A percentile compares a stretch with the other conserved stretches of the same genome.
phyloP scores from a whole-genome alignment of 2,329 filamentous ascomycete genomes.

The Helicocarpus griseus region DNA sequence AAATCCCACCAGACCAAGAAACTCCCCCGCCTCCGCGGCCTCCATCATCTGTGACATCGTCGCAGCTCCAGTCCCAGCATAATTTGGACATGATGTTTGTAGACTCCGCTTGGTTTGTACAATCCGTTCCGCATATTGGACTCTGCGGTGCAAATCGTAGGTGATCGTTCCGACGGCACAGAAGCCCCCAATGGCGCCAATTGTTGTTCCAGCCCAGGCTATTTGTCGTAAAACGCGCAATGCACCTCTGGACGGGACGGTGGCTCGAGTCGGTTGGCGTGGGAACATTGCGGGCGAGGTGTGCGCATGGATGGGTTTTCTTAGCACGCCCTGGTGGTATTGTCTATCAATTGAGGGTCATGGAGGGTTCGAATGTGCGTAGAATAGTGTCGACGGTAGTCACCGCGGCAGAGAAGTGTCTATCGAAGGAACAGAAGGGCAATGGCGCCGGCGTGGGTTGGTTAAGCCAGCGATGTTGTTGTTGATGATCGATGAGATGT shows the following conservation, averaged over 20 bases:
- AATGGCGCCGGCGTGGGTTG: no score
- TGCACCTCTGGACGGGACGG: conserved; percentile 36
- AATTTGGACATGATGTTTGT: conserved; percentile 32
- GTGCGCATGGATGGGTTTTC: not conserved
- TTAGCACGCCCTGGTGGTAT: not conserved
- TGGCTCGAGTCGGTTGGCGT: conserved; percentile 22
- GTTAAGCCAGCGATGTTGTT: no score
- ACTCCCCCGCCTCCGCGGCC: conserved; percentile 35
- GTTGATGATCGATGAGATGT: no score
- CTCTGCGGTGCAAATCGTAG: conserved; percentile 33
- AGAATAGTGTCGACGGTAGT: not conserved
- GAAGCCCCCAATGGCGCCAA: conserved; percentile 26
- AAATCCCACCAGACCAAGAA: conserved; percentile 29
- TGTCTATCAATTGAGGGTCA: not conserved
- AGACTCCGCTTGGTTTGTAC: conserved; percentile 35
- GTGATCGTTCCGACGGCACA: conserved; percentile 33
- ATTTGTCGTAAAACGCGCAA: conserved; percentile 32
- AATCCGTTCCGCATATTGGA: conserved; percentile 32
- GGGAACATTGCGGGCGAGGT: conserved; percentile 7
- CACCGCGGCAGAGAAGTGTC: not conserved
- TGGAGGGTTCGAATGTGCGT: not conserved
- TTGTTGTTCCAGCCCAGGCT: conserved; percentile 22
- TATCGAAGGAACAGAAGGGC: no score
- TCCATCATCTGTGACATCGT: conserved; percentile 34
- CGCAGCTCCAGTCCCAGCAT: conserved; percentile 29